Percentiles rank a stretch among this genome's conserved stretches.
phyloP scores from a whole-genome alignment of 139 green algal species.

The Spirogloea muscicola region DNA sequence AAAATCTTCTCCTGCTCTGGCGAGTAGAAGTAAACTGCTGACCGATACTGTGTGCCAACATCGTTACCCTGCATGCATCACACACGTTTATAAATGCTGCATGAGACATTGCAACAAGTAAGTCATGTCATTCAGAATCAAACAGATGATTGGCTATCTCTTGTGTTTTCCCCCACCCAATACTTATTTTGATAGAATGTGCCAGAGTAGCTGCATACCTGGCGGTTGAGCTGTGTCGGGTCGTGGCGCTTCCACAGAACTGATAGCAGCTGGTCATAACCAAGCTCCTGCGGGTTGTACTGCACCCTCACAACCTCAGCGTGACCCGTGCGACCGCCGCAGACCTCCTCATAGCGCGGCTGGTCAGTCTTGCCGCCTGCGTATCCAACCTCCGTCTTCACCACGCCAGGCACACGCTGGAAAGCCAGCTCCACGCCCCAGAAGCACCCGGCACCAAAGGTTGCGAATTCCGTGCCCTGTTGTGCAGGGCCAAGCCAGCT shows the following conservation, averaged over 20 bases:
- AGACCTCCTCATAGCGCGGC: slow-evolving; percentile 55
- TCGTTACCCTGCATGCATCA: slow-evolving; percentile 72
- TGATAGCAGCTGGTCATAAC: slow-evolving; percentile 67
- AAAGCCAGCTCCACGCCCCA: slow-evolving; percentile 62
- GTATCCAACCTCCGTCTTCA: slow-evolving; percentile 56
- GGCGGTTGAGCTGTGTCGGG: slow-evolving; percentile 70
- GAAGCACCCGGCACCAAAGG: slow-evolving; percentile 64
- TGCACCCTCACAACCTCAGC: slow-evolving; percentile 77
- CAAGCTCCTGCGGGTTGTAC: slow-evolving; percentile 62
- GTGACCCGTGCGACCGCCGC: slow-evolving; percentile 62
- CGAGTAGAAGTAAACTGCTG: slow-evolving; percentile 68
- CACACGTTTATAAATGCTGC: too few relatives aligned
- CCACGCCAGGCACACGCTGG: slow-evolving; percentile 65
- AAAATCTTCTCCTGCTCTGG: slow-evolving; percentile 30
- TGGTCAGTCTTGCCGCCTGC: slow-evolving; percentile 25
- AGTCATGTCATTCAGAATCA: too few relatives aligned
- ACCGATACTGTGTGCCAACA: slow-evolving; percentile 71
- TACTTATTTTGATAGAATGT: too few relatives aligned
- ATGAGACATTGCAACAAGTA: too few relatives aligned
- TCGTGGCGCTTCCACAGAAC: slow-evolving; percentile 72
- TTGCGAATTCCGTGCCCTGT: slow-evolving; percentile 48
- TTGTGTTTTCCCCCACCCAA: too few relatives aligned
- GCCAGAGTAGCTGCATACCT: too few relatives aligned
- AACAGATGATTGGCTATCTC: too few relatives aligned
- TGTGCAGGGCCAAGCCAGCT: too few relatives aligned